phyloP scores from a whole-genome alignment of 805 yeast species.

The Saccharomycopsis capsularis region DNA sequence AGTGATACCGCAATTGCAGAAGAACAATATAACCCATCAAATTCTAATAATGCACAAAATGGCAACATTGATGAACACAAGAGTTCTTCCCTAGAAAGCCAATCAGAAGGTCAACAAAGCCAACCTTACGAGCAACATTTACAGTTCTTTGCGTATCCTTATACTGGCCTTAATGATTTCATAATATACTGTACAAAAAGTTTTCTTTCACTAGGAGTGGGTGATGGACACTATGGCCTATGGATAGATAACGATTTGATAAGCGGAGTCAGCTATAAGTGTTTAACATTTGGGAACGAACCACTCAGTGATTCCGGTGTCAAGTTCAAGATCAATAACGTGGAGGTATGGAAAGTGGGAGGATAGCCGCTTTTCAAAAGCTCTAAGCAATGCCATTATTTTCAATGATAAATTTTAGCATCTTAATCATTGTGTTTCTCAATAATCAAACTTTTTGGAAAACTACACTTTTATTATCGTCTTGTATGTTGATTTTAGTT shows the following conservation, averaged over 20 bases:
- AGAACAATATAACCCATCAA: background rate
- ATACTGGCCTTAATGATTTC: conserved; percentile 83
- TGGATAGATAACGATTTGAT: conserved; percentile 74
- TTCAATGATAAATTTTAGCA: no score
- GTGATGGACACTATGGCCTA: conserved; percentile 86
- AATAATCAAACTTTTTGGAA: no score
- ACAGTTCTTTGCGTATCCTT: conserved; percentile 74
- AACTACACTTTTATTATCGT: no score
- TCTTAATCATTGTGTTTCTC: no score
- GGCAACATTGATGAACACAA: conserved; percentile 9
- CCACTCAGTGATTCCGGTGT: conserved; percentile 52
- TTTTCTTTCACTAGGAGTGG: conserved; percentile 82
- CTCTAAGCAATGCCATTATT: no score
- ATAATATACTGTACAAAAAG: conserved; percentile 72
- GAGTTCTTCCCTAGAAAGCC: background rate
- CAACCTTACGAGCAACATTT: conserved; percentile 25
- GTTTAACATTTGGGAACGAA: conserved; percentile 88
- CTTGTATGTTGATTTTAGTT: no score
- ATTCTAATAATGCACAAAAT: conserved; percentile 14
- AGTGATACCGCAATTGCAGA: background rate
- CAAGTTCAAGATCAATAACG: conserved; percentile 41
- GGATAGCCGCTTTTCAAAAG: no score
- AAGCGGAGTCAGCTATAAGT: conserved; percentile 70
- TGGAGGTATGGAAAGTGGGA: conserved; percentile 21
- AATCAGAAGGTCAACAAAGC: no score